Conservation (phyloP, 176 grass and related monocot genomes). For the Coix lacrymajobi region DNA sequence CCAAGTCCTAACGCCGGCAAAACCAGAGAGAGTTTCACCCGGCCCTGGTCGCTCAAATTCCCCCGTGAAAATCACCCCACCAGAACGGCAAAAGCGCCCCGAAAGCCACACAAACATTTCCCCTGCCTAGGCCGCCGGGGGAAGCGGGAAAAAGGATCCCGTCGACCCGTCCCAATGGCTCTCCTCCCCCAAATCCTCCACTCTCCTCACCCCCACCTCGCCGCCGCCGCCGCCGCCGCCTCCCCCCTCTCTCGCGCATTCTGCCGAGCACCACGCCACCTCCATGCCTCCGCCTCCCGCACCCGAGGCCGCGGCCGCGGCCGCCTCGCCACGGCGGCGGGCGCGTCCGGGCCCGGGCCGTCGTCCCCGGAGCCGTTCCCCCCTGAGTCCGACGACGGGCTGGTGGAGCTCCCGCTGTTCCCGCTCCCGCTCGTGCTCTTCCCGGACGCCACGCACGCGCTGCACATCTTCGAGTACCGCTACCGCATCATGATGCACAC, state of each 20-base stretch:
- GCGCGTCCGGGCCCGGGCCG: constrained; percentile 16
- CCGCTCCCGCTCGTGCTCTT: constrained; percentile 96
- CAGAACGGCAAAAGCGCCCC: background rate
- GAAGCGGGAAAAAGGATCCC: background rate
- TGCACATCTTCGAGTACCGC: constrained; percentile 98
- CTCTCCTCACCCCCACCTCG: constrained; percentile 32
- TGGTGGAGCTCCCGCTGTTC: constrained; percentile 87
- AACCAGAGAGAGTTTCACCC: background rate
- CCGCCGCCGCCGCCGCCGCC: background rate
- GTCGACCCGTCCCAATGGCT: constrained; percentile 37
- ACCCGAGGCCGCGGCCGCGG: background rate
- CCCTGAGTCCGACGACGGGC: constrained; percentile 32
- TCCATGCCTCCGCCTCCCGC: constrained; percentile 8
- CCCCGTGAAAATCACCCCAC: constrained; percentile 19
- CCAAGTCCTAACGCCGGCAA: too few relatives aligned
- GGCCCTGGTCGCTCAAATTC: background rate
- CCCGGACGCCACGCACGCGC: constrained; percentile 66
- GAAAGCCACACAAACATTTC: constrained; percentile 28
- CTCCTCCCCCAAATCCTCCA: constrained; percentile 65
- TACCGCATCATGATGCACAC: constrained; percentile 99
- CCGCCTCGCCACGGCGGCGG: constrained; percentile 3
- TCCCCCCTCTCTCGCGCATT: constrained; percentile 28
- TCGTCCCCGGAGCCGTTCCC: constrained; percentile 26
- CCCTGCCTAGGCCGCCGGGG: constrained; percentile 16
- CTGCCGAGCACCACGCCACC: constrained; percentile 28